phyloP scores from a whole-genome alignment of 2,329 filamentous ascomycete species.

The Sporothrix variecibatus region DNA sequence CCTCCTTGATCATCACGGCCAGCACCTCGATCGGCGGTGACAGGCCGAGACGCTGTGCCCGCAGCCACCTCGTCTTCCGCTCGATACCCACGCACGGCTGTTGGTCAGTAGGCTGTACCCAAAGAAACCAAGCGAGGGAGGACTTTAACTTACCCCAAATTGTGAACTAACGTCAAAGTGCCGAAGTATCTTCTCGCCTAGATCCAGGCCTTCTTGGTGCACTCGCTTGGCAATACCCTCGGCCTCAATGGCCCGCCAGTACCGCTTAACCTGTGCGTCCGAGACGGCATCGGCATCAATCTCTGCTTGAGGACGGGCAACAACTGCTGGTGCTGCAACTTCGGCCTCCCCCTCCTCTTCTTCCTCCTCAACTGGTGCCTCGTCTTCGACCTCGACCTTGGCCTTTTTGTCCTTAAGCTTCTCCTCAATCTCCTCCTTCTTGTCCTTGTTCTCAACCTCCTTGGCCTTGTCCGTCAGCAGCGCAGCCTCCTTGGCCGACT shows the following conservation, averaged over 20 bases:
- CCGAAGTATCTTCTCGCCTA: conserved; percentile 82
- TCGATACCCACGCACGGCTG: conserved; percentile 87
- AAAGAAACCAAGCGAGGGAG: not conserved
- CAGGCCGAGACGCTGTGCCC: conserved; percentile 80
- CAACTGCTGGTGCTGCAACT: conserved; percentile 34
- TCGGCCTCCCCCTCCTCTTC: conserved; percentile 34
- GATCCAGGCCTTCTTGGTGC: conserved; percentile 71
- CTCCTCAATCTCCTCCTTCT: conserved; percentile 32
- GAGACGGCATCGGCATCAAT: conserved; percentile 64
- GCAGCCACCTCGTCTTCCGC: conserved; percentile 81
- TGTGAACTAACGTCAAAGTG: conserved; percentile 92
- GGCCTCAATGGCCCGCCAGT: conserved; percentile 74
- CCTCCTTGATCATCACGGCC: conserved; percentile 76
- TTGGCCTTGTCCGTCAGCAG: conserved; percentile 30
- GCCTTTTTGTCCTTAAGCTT: not conserved
- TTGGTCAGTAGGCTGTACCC: conserved; percentile 13
- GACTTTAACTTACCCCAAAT: conserved; percentile 73
- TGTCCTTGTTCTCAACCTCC: conserved; percentile 31
- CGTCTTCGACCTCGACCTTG: not conserved
- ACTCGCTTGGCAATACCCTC: conserved; percentile 68
- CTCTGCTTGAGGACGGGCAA: conserved; percentile 49
- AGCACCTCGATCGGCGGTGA: conserved; percentile 87
- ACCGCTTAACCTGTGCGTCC: conserved; percentile 69
- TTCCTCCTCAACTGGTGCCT: not conserved
- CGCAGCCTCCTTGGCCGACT: conserved; percentile 48